Base-by-base conservation (phyloP, 2,329 filamentous ascomycete genomes). In the Cordyceps cateniannulata region DNA sequence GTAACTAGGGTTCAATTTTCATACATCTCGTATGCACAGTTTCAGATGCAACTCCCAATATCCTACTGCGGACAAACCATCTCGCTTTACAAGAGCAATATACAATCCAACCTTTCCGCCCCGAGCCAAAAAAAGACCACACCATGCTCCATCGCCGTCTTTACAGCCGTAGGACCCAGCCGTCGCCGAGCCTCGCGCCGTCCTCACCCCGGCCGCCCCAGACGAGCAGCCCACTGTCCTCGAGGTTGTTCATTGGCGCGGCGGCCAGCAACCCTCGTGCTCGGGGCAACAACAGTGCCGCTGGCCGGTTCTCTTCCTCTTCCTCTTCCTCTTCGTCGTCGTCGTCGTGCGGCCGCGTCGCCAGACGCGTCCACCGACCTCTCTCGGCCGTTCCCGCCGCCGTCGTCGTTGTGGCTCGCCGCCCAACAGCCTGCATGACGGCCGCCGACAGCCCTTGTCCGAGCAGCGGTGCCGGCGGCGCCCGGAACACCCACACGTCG, bases 401-500 rank as follows among this genome's bases (percentile, higher is more conserved):
- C 32, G 32, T 86, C 85, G 25, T 79, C 81, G 10, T 79, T 81
- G n/a, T n/a, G n/a, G n/a, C n/a, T 67, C 77, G 77, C 58, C 77
- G 75, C 16, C 82, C 82, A 5, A 84, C 71, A 44, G 78, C 78
- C 63, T 80, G 78, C 70, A 77, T 73, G 58, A 85, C 74, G n/a
- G 83, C 81, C 62, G 85, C 76, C 32, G 80, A 79, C 62, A 86
- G 66, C 81, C 81, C 2, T 83, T 83, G 0, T 79, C 74, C 16
- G 80, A 81, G 76, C 81, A 79, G 61, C 80, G 78, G 51, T 78
- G 70, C 10, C 82, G 78, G 10, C 10, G 82, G 84, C 20, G 85
- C 77, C 71, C 85, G 82, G 72, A 85, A 88, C 18, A 80, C 78
- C 86, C 86, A 89, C 20, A 86, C 79, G 68, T 88, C 85, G 63